These are phyloP conservation scores for Populus davidiana DNA, from an alignment of 345 rosid genomes.

Conservation along the genomic window DNA sequence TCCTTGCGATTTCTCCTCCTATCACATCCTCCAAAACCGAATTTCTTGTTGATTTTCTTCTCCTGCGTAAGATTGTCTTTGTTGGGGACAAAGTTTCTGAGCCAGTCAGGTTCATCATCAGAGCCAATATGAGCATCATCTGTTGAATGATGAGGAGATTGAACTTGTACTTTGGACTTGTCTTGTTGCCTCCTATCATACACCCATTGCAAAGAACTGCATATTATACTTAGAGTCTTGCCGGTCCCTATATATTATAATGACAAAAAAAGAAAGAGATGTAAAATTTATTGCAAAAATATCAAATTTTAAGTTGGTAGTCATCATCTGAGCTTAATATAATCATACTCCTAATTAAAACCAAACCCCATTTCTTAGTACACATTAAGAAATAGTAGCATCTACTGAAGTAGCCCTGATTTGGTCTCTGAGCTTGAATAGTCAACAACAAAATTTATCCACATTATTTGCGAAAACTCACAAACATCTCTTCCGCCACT, in stretches of 20 bases:
- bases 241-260: slow-evolving; percentile 62
- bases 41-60: slow-evolving; percentile 29
- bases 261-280: neutral
- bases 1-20: slow-evolving; percentile 25
- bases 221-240: slow-evolving; percentile 83
- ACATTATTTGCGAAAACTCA: neutral
- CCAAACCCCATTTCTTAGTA: too few relatives aligned
- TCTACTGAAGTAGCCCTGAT: too few relatives aligned
- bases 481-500: neutral
- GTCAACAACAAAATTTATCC: too few relatives aligned
- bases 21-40: slow-evolving; percentile 22
- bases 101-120: slow-evolving; percentile 86
- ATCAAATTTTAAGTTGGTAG: neutral
- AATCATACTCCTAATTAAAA: too few relatives aligned
- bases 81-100: slow-evolving; percentile 49
- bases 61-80: slow-evolving; percentile 25
- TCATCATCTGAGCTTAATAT: too few relatives aligned
- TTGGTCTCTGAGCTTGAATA: too few relatives aligned
- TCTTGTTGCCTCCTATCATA: slow-evolving; percentile 50
- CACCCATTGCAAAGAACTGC: slow-evolving; percentile 82
- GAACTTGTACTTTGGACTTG: slow-evolving; percentile 19
- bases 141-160: slow-evolving; percentile 11
- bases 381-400: too few relatives aligned
- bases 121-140: slow-evolving; percentile 25
- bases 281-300: neutral